phyloP scores from a whole-genome alignment of 306 rosid species.

The Acacia acuminata region DNA sequence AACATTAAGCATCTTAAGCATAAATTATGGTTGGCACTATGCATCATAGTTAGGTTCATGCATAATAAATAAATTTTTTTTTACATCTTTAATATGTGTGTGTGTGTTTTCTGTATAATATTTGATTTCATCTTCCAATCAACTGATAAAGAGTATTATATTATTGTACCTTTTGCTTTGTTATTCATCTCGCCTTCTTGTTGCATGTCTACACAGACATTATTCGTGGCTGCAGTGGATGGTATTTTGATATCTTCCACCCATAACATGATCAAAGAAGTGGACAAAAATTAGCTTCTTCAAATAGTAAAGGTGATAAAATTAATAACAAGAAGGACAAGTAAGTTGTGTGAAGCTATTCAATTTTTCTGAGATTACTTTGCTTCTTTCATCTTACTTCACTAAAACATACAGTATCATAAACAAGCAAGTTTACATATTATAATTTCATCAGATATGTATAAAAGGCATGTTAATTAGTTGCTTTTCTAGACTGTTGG shows the following conservation, averaged over 20 bases:
- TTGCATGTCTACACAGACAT: not conserved
- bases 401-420: too few relatives aligned
- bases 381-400: too few relatives aligned
- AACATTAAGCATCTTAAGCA: not conserved
- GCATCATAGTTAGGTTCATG: not conserved
- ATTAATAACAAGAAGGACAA: too few relatives aligned
- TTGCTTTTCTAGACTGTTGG: not conserved
- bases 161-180: not conserved
- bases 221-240: not conserved
- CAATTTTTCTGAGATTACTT: too few relatives aligned
- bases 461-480: too few relatives aligned
- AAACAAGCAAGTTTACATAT: not conserved
- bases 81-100: not conserved
- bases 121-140: not conserved
- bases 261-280: not conserved
- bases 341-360: not conserved
- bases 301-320: not conserved
- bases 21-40: not conserved
- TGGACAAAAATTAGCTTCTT: not conserved
- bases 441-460: too few relatives aligned
- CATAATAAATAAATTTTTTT: too few relatives aligned
- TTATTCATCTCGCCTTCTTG: not conserved
- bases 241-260: not conserved
- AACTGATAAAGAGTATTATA: not conserved
- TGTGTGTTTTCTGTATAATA: not conserved